Base-by-base conservation (phyloP, 805 yeast genomes). In the Cyberlindnera mississippiensis region DNA sequence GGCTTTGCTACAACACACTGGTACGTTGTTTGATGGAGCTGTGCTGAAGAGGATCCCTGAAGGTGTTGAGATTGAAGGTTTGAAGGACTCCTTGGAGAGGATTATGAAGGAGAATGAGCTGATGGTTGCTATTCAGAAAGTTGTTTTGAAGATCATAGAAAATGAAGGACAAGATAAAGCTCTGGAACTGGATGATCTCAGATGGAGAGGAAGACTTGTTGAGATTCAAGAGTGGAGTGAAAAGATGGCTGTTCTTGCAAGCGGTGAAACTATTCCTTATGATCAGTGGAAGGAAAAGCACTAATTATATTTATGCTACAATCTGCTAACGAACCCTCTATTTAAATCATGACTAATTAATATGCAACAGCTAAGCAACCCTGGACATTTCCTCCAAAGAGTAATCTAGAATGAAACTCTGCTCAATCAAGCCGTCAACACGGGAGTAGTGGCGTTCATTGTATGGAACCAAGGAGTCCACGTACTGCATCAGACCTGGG, bases 381-480 rank as follows among this genome's bases (percentile, higher is more conserved):
- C 70, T 75, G 52, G 75, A 78, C 87, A 84, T 89, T 58, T 85
- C 85, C 40, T 78, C 80, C 42, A 90, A 74, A 7, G 90, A 83
- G 55, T 85, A 93, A 56, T 93, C 98, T 46, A 93, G 62, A 35
- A 87, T 71, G 56, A 75, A 91, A 57, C 95, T 88, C 59, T 87
- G 86, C 62, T 93, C 96, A 28, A 89, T 64, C 59, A 93, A 66
- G 32, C 76, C 88, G 48, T 85, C 95, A 20, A 87, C 66, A 49
- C 99, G 74, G 28, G 69, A 58, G 57, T 72, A 82, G 63, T 93
- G 99, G 55, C 98, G 78, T 56, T 86, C 88, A 48, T 85, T 84
- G 62, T 93, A 93, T 3, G 98, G 96, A 30, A 87, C 63, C 41
- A 93, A 75, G n/a, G 83, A 72, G 43, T 85, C 95, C 9, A 91